Conservation (phyloP, 192 early-diverging fungal genomes). For the Haplosporangium gracile region DNA sequence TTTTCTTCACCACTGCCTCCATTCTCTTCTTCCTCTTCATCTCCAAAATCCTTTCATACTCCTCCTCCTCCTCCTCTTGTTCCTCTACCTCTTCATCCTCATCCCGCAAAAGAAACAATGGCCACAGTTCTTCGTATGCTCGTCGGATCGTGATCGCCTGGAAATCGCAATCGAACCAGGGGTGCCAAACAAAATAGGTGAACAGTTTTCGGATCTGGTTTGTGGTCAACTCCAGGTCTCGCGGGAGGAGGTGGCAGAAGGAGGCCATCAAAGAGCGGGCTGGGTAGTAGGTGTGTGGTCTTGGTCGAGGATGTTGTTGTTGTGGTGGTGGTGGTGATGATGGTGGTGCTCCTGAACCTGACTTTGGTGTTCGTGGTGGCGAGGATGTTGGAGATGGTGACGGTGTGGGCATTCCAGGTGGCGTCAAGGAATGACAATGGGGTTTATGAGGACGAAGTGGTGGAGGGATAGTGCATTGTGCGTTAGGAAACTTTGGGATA, state of each 20-base stretch:
- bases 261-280: slow-evolving; percentile 29
- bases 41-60: too few relatives aligned
- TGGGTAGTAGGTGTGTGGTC: slow-evolving; percentile 15
- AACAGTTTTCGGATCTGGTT: slow-evolving; percentile 34
- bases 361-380: background rate
- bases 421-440: too few relatives aligned
- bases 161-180: slow-evolving; percentile 32
- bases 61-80: background rate
- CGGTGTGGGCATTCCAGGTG: background rate
- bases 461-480: background rate
- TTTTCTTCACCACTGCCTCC: too few relatives aligned
- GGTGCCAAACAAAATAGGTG: slow-evolving; percentile 36
- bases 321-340: background rate
- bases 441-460: too few relatives aligned
- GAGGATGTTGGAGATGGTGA: background rate
- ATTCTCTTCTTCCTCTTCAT: too few relatives aligned
- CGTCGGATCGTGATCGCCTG: slow-evolving; percentile 33
- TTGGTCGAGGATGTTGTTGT: background rate
- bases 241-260: slow-evolving; percentile 24
- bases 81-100: slow-evolving; percentile 1
- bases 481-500: background rate
- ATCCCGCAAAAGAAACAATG: slow-evolving; percentile 26
- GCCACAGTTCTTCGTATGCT: slow-evolving; percentile 27
- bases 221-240: background rate
- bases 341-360: too few relatives aligned